Evolutionary conservation across 169 alveolate genomes (phyloP).

Genomic region (Cryptosporidium parvum): DNA sequence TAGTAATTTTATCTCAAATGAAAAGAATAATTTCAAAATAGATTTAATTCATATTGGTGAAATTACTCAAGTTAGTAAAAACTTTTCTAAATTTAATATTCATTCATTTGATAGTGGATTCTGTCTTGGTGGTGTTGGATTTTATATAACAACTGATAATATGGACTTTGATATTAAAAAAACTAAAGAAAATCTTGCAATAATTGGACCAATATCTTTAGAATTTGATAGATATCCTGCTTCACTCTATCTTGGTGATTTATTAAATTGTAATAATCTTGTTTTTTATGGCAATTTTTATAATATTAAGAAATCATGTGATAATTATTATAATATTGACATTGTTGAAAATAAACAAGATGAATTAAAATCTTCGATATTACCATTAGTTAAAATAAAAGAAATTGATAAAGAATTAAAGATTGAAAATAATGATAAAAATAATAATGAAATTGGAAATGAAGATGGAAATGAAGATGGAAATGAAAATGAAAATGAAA

Average conservation of each 20-base stretch:
- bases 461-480: not conserved
- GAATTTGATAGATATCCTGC: slow-evolving; percentile 74
- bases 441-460: not conserved
- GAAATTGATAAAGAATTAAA: not conserved
- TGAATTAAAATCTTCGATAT: not conserved
- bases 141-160: slow-evolving; percentile 18
- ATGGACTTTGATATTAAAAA: slow-evolving; percentile 13
- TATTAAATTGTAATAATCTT: slow-evolving; percentile 20
- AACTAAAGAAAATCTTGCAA: slow-evolving; percentile 12
- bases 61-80: not conserved
- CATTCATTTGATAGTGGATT: slow-evolving; percentile 66
- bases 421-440: not conserved
- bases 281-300: slow-evolving; percentile 46
- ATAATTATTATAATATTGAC: not conserved
- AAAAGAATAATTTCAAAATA: slow-evolving; percentile 24
- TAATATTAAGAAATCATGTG: not conserved
- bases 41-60: slow-evolving; percentile 57
- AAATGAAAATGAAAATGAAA: no score
- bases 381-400: not conserved
- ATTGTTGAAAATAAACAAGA: not conserved
- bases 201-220: slow-evolving; percentile 42
- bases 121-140: slow-evolving; percentile 70
- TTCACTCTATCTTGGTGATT: slow-evolving; percentile 55
- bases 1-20: slow-evolving; percentile 1
- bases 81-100: slow-evolving; percentile 22